These are phyloP conservation scores for Colletotrichum sp. DNA, from an alignment of 2,329 filamentous ascomycete species.

Conservation along the genomic window DNA sequence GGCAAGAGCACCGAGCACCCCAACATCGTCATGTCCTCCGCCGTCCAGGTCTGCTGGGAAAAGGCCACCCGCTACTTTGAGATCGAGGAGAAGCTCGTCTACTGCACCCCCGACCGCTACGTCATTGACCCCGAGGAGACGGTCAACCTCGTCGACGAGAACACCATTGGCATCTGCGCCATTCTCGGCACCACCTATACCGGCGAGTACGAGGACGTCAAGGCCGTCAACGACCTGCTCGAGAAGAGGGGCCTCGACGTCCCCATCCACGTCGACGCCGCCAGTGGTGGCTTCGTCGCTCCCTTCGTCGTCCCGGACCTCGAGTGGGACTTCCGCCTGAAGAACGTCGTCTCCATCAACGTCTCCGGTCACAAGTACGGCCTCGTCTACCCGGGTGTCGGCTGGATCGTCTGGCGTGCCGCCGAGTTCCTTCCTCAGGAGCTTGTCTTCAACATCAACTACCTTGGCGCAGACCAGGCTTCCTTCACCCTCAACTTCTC, in stretches of 20 bases:
- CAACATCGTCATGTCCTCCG: slow-evolving; percentile 95
- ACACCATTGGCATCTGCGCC: slow-evolving; percentile 87
- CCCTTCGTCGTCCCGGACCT: slow-evolving; percentile 87
- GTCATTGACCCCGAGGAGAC: slow-evolving; percentile 69
- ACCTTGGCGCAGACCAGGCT: slow-evolving; percentile 92
- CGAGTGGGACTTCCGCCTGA: slow-evolving; percentile 90
- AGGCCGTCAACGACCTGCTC: slow-evolving; percentile 88
- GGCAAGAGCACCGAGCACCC: slow-evolving; percentile 82
- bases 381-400: slow-evolving; percentile 86
- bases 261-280: slow-evolving; percentile 93
- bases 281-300: slow-evolving; percentile 89
- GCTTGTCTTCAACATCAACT: slow-evolving; percentile 99
- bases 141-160: slow-evolving; percentile 67
- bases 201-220: slow-evolving; percentile 93
- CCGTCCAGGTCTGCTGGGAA: slow-evolving; percentile 97
- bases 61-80: slow-evolving; percentile 92
- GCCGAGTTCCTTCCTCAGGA: slow-evolving; percentile 86
- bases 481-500: slow-evolving; percentile 98
- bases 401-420: slow-evolving; percentile 90
- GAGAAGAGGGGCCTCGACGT: slow-evolving; percentile 76
- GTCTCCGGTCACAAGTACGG: slow-evolving; percentile 88
- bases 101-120: slow-evolving; percentile 65
- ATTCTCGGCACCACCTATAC: slow-evolving; percentile 96
- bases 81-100: slow-evolving; percentile 84
- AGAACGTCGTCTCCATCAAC: slow-evolving; percentile 92